A percentile compares a stretch with the other conserved stretches of the same genome.
phyloP scores from a whole-genome alignment of 2,329 filamentous ascomycete genomes.

The Colletotrichum spaethianum region DNA sequence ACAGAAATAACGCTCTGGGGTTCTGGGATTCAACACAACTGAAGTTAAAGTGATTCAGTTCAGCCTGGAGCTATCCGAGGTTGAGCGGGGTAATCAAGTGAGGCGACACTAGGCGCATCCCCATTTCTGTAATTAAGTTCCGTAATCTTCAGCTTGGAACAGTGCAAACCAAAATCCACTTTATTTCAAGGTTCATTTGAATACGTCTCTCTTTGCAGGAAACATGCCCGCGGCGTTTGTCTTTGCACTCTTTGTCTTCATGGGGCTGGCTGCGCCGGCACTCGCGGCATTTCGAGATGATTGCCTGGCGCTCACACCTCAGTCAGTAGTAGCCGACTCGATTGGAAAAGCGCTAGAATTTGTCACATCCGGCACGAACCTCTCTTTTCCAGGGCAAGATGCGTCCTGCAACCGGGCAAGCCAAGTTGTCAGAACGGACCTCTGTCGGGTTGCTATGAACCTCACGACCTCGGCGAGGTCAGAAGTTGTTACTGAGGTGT shows the following conservation, averaged over 20 bases:
- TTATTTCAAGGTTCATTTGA: not conserved
- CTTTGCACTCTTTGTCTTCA: not conserved
- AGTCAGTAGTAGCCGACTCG: constrained; percentile 44
- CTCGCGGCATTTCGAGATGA: constrained; percentile 14
- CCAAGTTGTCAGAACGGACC: constrained; percentile 40
- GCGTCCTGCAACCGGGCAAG: constrained; percentile 48
- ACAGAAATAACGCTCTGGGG: not conserved
- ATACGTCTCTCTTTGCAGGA: not conserved
- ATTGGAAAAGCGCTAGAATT: constrained; percentile 41
- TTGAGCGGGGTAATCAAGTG: not conserved
- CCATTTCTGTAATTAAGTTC: not conserved
- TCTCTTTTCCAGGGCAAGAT: constrained; percentile 50
- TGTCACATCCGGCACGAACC: constrained; percentile 48
- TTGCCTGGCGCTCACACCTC: constrained; percentile 28
- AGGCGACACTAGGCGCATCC: not conserved
- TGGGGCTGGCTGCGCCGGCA: not conserved
- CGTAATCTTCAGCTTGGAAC: not conserved
- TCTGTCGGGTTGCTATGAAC: constrained; percentile 48
- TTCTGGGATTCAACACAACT: not conserved
- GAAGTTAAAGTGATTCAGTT: not conserved
- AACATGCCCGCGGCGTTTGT: not conserved
- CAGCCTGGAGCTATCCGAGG: not conserved
- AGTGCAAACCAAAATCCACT: not conserved
- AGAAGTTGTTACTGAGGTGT: constrained; percentile 60
- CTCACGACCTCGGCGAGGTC: constrained; percentile 53